Evolutionary conservation across 129 eudicot species (phyloP), one percentile per base, ranked within the genome.

Genomic region (Scalesia atractyloides): DNA sequence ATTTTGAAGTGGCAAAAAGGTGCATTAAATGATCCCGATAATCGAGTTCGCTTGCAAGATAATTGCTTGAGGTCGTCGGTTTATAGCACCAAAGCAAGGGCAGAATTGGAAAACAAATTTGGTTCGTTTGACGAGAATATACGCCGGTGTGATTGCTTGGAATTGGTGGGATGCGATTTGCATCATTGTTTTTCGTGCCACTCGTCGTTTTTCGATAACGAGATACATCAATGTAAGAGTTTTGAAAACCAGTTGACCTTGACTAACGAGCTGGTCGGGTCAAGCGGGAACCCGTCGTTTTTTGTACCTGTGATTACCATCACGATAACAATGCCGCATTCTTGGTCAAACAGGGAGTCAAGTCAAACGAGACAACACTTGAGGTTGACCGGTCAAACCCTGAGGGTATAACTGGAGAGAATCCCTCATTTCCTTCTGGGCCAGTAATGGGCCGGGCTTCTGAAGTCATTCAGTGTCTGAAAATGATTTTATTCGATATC

Each of bases 141-240:
- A 64, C 54, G 74, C 66, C 81, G 97, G 66, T 95, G 97, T 70
- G 83, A 86, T 63, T 95, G 97, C 81, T 81, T 95, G 62, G 97
- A 95, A 79, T 73, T 82, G 36, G 63, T 91, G 64, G 85, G 88
- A 84, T 65, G 80, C 26, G 88, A 86, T 73, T 73, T 83, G 48
- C 81, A 58, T 37, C 99, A 95, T 73, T 95, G 99, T 75, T 43
- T 66, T 41, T 56, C 80, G 12, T 95, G 99, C 80, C 99, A 95
- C 73, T 79, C 68, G 36, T 84, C 86, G 22, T 91, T 78, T 79
- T 58, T 47, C 30, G 66, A 64, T 14, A 15, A 19, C 36, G 89
- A 88, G 76, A 87, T 80, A 84, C 83, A 79, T 57, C 18, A 65
- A 6, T 90, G 71, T 74, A 80, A 68, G 47, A 75, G 78, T 50